A percentile compares a stretch with the other conserved stretches of the same genome.
Evolutionary conservation across 164 flowering plant genomes (phyloP).

Genomic region (Magnolia sinica): DNA sequence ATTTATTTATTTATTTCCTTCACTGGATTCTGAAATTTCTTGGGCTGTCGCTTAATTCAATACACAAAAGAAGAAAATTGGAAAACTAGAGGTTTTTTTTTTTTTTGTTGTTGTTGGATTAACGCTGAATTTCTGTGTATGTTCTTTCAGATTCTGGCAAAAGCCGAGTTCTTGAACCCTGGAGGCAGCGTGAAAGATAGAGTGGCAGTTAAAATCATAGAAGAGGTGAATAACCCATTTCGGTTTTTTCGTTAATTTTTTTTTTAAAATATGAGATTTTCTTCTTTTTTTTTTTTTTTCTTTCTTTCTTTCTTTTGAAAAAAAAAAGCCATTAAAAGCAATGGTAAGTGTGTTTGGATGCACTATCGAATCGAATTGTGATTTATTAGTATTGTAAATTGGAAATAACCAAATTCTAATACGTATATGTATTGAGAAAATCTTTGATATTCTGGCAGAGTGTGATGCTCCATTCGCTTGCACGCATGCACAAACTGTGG

Average conservation of each 20-base stretch:
- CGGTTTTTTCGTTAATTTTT: background rate
- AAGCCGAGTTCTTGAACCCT: conserved; percentile 94
- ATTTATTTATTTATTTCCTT: background rate
- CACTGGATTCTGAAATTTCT: conserved; percentile 6
- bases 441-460: background rate
- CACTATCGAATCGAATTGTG: background rate
- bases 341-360: background rate
- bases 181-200: conserved; percentile 99
- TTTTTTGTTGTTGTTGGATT: background rate
- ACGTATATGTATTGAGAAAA: background rate
- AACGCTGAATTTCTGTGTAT: background rate
- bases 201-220: conserved; percentile 71
- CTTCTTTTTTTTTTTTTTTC: background rate
- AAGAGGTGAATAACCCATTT: conserved; percentile 46
- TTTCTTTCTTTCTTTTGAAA: background rate
- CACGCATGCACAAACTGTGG: background rate
- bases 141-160: conserved; percentile 72
- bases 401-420: no score
- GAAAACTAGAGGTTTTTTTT: no score
- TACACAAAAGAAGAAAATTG: no score
- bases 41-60: conserved; percentile 1
- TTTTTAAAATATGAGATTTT: background rate
- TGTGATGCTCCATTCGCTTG: background rate
- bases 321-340: background rate
- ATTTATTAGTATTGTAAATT: no score